Evolutionary conservation across 2,329 filamentous ascomycete genomes (phyloP), one percentile per base, ranked within the genome.

Genomic region (Pseudogymnoascus sp.): DNA sequence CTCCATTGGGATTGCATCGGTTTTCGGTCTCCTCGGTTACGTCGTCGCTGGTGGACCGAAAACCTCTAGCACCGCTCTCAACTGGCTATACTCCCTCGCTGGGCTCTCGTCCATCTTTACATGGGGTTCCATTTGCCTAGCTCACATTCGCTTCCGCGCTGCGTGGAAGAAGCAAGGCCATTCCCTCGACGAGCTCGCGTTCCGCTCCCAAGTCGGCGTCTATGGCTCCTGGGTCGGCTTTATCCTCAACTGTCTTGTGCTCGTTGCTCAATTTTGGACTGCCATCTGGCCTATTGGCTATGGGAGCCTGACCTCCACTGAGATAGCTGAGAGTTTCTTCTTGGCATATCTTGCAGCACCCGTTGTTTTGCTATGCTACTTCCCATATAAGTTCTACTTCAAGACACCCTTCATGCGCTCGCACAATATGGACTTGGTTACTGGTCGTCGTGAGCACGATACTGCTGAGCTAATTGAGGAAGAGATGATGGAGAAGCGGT

Each of bases 211-310:
- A 71, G 83, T 89, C 4, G 93, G 93, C 63, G 77, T 94, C 7
- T 67, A 82, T 8, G 93, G 92, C 8, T 95, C 90, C 2, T 97
- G 87, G 80, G 64, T 94, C 30, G 92, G 92, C 22, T 80, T 96
- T 61, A 66, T 77, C 33, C 83, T 96, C 72, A 96, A 96, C 75
- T 62, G 81, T 18, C 75, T 93, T 38, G 86, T 96, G 30, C 80
- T 97, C 28, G 71, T 88, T 50, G 90, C 89, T 1, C 91, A 97
- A 72, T 93, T 96, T 77, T 97, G 91, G 89, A 86, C 89, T 58
- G 90, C 89, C 28, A 85, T 89, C 3, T 91, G 86, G 71, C 91
- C 92, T 3, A 80, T 93, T 57, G 82, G 77, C 22, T 86, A 82
- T 69, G 68, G 69, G 4, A 60, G 74, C 0, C 77, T 77, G 72